phyloP scores from a whole-genome alignment of 371 early-diverging fungal genomes.

The Mucor circinelloides region DNA sequence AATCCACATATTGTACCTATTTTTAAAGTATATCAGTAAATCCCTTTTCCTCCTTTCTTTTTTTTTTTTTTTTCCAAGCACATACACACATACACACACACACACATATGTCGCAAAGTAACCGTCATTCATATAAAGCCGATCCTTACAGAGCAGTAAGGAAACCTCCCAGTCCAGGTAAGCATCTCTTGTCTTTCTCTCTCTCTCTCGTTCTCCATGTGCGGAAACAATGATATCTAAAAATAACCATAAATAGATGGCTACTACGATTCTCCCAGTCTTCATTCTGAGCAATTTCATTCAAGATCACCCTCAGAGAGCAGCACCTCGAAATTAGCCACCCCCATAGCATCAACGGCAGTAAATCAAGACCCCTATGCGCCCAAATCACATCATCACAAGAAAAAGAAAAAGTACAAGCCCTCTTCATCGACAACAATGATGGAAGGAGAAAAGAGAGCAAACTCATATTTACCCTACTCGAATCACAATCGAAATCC shows the following conservation, averaged over 20 bases:
- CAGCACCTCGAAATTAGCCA: constrained; percentile 36
- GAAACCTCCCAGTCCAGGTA: constrained; percentile 41
- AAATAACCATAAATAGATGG: constrained; percentile 1
- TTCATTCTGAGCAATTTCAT: constrained; percentile 24
- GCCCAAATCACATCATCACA: constrained; percentile 21
- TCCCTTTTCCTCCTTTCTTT: constrained; percentile 7
- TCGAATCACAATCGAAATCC: constrained; percentile 42
- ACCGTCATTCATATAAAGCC: constrained; percentile 7
- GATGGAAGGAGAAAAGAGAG: constrained; percentile 24
- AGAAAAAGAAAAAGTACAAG: constrained; percentile 11
- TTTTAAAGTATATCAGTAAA: neutral
- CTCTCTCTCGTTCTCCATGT: neutral
- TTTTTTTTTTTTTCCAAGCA: constrained; percentile 1
- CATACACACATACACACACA: neutral
- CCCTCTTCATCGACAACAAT: neutral
- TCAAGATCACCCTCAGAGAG: constrained; percentile 48
- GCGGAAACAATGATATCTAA: neutral
- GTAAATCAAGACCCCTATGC: constrained; percentile 42
- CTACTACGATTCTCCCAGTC: constrained; percentile 14
- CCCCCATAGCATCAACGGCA: neutral
- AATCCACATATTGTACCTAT: neutral
- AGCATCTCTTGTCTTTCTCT: neutral
- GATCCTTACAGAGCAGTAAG: constrained; percentile 43
- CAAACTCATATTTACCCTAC: constrained; percentile 50
- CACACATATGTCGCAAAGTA: constrained; percentile 1